Evolutionary conservation across 1,284 basidiomycete genomes (phyloP).

Genomic region (Austroboletus novae-zelandiae): DNA sequence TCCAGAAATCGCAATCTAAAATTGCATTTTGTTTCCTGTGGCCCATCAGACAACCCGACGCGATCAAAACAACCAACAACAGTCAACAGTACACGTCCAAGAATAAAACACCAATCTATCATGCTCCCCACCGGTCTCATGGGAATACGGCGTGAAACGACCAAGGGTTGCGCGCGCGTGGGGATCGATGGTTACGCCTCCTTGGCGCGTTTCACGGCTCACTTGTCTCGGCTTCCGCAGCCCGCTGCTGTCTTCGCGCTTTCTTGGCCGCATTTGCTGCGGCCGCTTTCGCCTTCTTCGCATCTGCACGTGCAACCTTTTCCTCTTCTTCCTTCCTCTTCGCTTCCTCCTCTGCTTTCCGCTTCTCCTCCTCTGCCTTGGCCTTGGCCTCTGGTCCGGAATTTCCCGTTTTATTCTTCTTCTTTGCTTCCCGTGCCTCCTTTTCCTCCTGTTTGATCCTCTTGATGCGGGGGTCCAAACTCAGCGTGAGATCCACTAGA

Average conservation of each 20-base stretch:
- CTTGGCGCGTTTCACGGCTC: constrained; percentile 10
- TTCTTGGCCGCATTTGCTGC: constrained; percentile 94
- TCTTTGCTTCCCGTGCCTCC: constrained; percentile 92
- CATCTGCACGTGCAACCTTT: constrained; percentile 66
- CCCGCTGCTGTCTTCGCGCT: constrained; percentile 46
- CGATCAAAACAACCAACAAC: constrained; percentile 1
- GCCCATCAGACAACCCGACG: constrained; percentile 1
- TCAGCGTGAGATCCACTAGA: constrained; percentile 86
- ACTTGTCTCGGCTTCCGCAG: constrained; percentile 19
- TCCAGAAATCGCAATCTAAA: constrained; percentile 4
- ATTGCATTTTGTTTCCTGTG: constrained; percentile 4
- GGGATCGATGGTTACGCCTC: not conserved
- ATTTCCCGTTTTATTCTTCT: constrained; percentile 53
- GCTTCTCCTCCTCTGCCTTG: constrained; percentile 65
- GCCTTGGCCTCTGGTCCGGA: constrained; percentile 51
- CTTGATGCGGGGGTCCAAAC: constrained; percentile 94
- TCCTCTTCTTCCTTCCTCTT: constrained; percentile 31
- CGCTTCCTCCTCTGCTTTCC: constrained; percentile 67
- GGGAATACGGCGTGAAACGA: constrained; percentile 3
- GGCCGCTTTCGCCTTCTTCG: constrained; percentile 81
- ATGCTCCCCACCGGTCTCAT: not conserved
- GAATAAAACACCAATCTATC: not conserved
- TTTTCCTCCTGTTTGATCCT: constrained; percentile 97
- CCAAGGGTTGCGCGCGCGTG: not conserved
- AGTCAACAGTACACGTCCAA: constrained; percentile 1